Evolutionary conservation across 768 basidiomycete species (phyloP), one percentile per base, ranked within the genome.

Genomic region (Podaxis sp.): DNA sequence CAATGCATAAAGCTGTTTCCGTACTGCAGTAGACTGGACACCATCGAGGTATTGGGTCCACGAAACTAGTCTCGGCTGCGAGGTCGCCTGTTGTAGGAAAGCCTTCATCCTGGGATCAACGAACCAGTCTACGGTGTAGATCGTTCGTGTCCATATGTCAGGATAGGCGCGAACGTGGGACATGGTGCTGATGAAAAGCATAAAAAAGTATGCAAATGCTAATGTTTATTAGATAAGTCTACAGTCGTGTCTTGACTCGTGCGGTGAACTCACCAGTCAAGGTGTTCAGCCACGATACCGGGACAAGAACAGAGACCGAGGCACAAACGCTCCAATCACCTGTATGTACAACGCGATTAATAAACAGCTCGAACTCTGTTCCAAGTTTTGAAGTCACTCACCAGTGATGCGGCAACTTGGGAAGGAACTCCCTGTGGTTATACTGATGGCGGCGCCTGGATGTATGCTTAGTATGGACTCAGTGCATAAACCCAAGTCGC

Each of bases 81-180:
- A 49, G 49, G 40, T 46, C 55, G 38, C 51, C 40, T 60, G 58
- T 30, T 52, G 49, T 56, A 64, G 24, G 57, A 56, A 53, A 26
- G 40, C 55, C 28, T 51, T 56, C 48, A 40, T 5, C 22, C 57
- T 49, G 17, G 61, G 57, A 36, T 63, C 55, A 26, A 48, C 70
- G 69, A 88, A 91, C 90, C 90, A 91, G 15, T 80, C 78, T 20
- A 89, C 75, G 13, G 75, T 70, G 64, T 82, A 82, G 37, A 90
- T 71, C 10, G 81, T 77, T 46, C 75, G 75, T 30, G 55, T 72
- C 88, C 88, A 90, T 58, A 91, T 75, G 49, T 75, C 73, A 8
- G 81, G 77, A 64, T 82, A 70, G 10, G 67, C 66, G 54, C 67
- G 66, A 26, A 73, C 69, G 66, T 90, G 88, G 2, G 78, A 69